A percentile compares a stretch with the other conserved stretches of the same genome.
These are phyloP conservation scores for Coemansia sp. DNA, from an alignment of 192 early-diverging fungal species.

Conservation along the genomic window DNA sequence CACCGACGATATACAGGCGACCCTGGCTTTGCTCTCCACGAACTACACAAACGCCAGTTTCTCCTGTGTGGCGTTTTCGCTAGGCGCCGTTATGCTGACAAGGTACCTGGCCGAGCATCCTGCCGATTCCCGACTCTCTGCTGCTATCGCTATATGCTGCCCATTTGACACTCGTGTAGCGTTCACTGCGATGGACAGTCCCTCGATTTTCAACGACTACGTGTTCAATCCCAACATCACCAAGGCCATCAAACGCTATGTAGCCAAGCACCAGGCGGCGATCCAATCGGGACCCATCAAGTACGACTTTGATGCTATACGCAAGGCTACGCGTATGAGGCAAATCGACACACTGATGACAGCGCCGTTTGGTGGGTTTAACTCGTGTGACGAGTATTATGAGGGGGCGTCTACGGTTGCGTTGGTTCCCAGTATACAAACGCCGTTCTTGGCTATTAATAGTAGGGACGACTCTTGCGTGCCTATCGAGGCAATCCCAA, in stretches of 20 bases:
- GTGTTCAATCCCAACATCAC: conserved; percentile 6
- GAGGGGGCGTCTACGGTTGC: background rate
- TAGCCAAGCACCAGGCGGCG: background rate
- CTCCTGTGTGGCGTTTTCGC: background rate
- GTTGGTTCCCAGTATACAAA: background rate
- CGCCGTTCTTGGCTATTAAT: conserved; percentile 16
- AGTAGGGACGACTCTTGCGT: conserved; percentile 21
- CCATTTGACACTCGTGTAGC: conserved; percentile 2
- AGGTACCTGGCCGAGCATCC: conserved; percentile 7
- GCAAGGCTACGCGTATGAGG: background rate
- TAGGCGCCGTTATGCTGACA: conserved; percentile 14
- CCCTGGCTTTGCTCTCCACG: background rate
- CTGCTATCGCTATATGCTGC: conserved; percentile 15
- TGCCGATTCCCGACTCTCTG: background rate
- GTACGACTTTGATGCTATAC: conserved; percentile 9
- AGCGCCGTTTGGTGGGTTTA: background rate
- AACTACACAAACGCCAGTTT: background rate
- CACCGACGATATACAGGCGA: conserved; percentile 11
- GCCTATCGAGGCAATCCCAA: conserved; percentile 11
- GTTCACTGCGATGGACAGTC: background rate
- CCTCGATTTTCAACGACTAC: conserved; percentile 10
- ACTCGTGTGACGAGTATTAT: conserved; percentile 8
- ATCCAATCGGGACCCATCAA: background rate
- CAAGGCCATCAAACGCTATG: background rate
- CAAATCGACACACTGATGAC: conserved; percentile 10